Conservation (phyloP, 2,329 filamentous ascomycete genomes). For the Verticillium alfalfae region DNA sequence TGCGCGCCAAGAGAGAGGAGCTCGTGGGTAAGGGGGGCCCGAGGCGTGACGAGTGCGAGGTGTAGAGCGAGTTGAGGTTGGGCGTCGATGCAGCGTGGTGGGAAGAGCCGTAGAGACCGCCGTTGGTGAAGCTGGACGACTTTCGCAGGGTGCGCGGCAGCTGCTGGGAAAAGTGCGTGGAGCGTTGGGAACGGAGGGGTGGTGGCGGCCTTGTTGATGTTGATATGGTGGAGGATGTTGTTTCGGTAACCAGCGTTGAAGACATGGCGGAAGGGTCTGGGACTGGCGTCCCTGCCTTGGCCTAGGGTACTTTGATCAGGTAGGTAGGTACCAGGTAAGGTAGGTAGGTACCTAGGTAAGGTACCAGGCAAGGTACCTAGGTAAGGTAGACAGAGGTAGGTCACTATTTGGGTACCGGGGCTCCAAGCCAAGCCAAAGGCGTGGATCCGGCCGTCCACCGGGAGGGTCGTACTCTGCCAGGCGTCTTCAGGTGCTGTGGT, state of each 20-base stretch:
- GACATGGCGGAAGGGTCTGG: background rate
- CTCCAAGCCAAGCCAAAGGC: no score
- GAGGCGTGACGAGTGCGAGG: slow-evolving; percentile 38
- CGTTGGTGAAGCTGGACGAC: slow-evolving; percentile 24
- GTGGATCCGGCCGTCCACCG: background rate
- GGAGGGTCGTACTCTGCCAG: background rate
- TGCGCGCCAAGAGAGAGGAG: slow-evolving; percentile 50
- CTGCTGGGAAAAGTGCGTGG: slow-evolving; percentile 1
- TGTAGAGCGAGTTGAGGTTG: slow-evolving; percentile 49
- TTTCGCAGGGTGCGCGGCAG: slow-evolving; percentile 27
- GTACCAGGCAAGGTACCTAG: background rate
- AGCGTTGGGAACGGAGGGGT: slow-evolving; percentile 11
- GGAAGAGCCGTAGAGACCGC: slow-evolving; percentile 22
- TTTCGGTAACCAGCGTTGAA: slow-evolving; percentile 2
- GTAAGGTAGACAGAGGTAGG: background rate
- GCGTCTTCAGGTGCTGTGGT: background rate
- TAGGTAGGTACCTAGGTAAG: background rate
- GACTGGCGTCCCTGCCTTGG: background rate
- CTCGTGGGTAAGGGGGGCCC: slow-evolving; percentile 20
- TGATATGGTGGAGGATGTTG: slow-evolving; percentile 1
- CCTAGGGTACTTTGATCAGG: no score
- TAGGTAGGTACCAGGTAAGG: background rate
- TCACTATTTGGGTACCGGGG: no score
- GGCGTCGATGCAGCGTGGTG: slow-evolving; percentile 47
- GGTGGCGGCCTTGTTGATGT: background rate